Evolutionary conservation across 192 early-diverging fungal genomes (phyloP).

Genomic region (Chytriomyces sp.): DNA sequence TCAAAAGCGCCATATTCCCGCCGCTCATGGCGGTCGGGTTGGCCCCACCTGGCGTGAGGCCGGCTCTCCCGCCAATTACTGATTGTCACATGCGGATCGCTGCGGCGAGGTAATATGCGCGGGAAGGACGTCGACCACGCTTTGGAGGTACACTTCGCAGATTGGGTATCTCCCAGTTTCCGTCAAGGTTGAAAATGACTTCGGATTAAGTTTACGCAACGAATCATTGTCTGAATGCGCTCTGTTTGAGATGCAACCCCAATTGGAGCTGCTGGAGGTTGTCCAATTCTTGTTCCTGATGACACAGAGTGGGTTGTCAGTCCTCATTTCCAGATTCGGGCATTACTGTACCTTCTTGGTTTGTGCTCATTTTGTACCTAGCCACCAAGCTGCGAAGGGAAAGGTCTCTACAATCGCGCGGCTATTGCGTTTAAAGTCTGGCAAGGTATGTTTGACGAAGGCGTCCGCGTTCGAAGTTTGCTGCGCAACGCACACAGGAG

Average conservation of each 20-base stretch:
- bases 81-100: conserved; percentile 68
- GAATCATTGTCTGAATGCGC: conserved; percentile 49
- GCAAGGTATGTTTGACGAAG: conserved; percentile 24
- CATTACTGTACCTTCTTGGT: conserved; percentile 49
- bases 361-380: no score
- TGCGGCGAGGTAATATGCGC: conserved; percentile 62
- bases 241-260: conserved; percentile 47
- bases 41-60: conserved; percentile 7
- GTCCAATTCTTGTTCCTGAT: conserved; percentile 54
- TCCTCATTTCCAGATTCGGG: no score
- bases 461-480: conserved; percentile 23
- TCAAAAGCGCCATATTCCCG: conserved; percentile 11
- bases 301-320: no score
- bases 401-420: no score
- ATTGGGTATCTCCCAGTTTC: conserved; percentile 53
- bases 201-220: conserved; percentile 27
- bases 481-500: conserved; percentile 27
- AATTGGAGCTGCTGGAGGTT: conserved; percentile 43
- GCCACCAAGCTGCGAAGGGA: no score
- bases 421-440: no score
- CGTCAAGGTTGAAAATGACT: background rate
- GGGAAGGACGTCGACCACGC: conserved; percentile 58
- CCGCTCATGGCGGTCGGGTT: conserved; percentile 10
- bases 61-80: conserved; percentile 30
- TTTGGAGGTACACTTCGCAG: conserved; percentile 62